Conservation (phyloP, 2,329 filamentous ascomycete genomes). For the Anthostomella pinea region DNA sequence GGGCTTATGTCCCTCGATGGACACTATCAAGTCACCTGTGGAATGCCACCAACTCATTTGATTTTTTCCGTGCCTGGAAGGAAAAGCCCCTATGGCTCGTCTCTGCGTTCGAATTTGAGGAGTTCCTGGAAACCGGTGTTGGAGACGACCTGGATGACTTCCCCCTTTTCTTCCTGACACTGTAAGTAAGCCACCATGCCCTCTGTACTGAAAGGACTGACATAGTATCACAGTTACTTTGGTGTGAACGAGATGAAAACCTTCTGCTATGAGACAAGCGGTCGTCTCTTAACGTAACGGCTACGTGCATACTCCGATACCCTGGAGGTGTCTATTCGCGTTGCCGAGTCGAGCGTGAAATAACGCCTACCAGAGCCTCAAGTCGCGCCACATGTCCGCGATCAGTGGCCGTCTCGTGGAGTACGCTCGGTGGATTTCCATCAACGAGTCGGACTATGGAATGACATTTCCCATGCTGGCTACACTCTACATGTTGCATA, state of each 20-base stretch:
- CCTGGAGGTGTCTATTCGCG: too few species aligned
- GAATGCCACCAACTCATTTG: conserved; percentile 39
- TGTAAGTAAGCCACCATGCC: conserved; percentile 12
- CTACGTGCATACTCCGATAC: too few species aligned
- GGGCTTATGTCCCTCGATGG: conserved; percentile 24
- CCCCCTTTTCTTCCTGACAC: conserved; percentile 15
- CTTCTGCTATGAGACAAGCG: conserved; percentile 23
- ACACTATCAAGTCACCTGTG: conserved; percentile 43
- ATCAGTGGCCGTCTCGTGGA: too few species aligned
- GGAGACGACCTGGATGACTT: conserved; percentile 30
- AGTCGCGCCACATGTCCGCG: too few species aligned
- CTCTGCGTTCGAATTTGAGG: conserved; percentile 18
- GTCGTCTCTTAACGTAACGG: conserved; percentile 11
- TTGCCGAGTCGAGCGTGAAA: too few species aligned
- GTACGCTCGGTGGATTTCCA: too few species aligned
- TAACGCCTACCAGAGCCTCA: too few species aligned
- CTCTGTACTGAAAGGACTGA: conserved; percentile 1
- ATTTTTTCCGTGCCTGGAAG: conserved; percentile 42
- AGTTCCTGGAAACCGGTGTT: conserved; percentile 19
- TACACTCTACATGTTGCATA: too few species aligned
- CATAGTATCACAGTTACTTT: conserved; percentile 16
- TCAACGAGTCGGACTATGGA: too few species aligned
- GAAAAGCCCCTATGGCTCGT: conserved; percentile 24
- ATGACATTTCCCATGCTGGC: too few species aligned
- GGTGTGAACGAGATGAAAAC: conserved; percentile 24